Conservation (phyloP, 192 early-diverging fungal genomes). For the Backusella tarrabulga region DNA sequence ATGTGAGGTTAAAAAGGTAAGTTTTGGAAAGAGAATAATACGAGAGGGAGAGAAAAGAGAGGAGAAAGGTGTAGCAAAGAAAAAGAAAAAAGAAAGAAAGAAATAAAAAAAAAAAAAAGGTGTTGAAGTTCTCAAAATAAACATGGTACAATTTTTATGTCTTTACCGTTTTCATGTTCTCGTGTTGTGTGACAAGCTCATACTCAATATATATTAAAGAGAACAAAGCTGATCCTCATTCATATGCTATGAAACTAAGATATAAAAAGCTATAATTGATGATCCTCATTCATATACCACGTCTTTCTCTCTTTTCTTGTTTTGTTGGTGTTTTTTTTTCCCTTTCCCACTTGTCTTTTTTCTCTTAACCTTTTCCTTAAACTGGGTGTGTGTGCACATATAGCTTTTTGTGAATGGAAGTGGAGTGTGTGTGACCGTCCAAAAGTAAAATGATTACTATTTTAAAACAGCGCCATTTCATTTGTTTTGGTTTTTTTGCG, state of each 20-base stretch:
- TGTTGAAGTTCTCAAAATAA: constrained; percentile 2
- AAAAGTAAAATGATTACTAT: neutral
- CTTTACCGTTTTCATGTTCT: neutral
- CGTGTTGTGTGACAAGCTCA: neutral
- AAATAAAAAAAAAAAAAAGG: neutral
- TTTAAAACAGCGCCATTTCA: neutral
- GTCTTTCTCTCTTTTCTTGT: neutral
- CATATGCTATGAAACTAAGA: neutral
- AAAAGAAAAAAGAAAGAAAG: neutral
- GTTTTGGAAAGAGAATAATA: too few species aligned
- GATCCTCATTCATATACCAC: too few species aligned
- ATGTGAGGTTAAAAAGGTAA: neutral
- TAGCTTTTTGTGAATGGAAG: neutral
- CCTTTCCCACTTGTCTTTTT: neutral
- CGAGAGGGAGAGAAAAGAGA: neutral
- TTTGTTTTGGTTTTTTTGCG: neutral
- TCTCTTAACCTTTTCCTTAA: neutral
- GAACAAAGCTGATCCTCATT: neutral
- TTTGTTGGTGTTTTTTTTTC: neutral
- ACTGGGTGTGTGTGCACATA: neutral
- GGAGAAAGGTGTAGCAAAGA: neutral
- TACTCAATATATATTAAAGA: constrained; percentile 2
- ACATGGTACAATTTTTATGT: neutral
- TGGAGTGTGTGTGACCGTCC: neutral
- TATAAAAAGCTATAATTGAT: neutral